Conservation (phyloP, 257 asterid genomes). For the Solanum sejunctum region DNA sequence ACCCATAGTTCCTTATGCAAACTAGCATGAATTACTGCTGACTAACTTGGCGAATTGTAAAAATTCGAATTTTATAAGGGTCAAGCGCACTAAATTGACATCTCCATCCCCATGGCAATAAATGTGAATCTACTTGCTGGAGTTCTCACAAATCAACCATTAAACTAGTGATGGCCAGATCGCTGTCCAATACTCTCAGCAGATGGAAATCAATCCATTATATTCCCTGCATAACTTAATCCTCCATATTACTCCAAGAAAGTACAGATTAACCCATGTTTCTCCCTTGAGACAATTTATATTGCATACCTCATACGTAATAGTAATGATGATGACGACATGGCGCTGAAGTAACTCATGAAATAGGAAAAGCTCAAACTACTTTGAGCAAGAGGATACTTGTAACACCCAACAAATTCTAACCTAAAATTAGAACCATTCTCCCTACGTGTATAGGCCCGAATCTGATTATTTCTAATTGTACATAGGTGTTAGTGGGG, state of each 20-base stretch:
- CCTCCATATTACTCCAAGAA: not conserved
- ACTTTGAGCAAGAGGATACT: not conserved
- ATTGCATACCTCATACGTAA: not conserved
- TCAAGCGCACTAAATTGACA: not conserved
- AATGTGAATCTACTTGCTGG: not conserved
- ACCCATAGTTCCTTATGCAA: not conserved
- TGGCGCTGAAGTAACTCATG: not conserved
- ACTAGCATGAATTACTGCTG: not conserved
- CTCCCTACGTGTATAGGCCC: no score
- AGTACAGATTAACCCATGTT: not conserved
- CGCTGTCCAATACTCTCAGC: not conserved
- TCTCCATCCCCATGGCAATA: not conserved
- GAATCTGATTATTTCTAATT: no score
- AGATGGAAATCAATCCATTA: not conserved
- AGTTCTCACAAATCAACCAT: not conserved
- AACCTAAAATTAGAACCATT: no score
- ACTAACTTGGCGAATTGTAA: not conserved
- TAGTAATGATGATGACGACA: not conserved
- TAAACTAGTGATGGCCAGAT: not conserved
- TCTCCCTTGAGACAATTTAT: not conserved
- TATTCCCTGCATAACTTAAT: not conserved
- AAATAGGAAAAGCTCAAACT: not conserved
- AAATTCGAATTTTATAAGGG: not conserved
- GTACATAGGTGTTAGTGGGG: no score
- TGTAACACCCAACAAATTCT: not conserved